These are phyloP conservation scores for Sindora glabra DNA, from an alignment of 306 rosid species.

Conservation along the genomic window DNA sequence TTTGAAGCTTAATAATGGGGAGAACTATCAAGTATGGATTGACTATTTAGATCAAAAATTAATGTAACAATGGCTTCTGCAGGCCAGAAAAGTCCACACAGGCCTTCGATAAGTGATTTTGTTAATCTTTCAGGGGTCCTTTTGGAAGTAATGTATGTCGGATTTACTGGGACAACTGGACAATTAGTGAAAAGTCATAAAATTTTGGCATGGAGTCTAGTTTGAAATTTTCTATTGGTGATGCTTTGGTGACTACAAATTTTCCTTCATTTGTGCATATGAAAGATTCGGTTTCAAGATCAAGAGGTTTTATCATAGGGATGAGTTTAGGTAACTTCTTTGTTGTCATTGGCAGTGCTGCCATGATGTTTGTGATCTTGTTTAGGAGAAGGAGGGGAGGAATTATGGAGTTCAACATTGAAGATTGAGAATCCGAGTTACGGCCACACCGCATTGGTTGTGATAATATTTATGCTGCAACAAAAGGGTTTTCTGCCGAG, in stretches of 20 bases:
- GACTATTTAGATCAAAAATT: constrained; percentile 27
- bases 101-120: constrained; percentile 36
- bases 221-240: constrained; percentile 38
- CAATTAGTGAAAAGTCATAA: constrained; percentile 40
- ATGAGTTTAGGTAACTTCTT: constrained; percentile 15
- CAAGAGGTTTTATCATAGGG: constrained; percentile 33
- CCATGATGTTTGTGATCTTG: constrained; percentile 2
- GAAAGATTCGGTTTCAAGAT: constrained; percentile 6
- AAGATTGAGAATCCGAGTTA: constrained; percentile 43
- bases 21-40: too few relatives aligned
- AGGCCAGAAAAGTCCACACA: constrained; percentile 24
- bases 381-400: constrained; percentile 14
- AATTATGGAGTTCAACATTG: constrained; percentile 10
- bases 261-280: constrained; percentile 51
- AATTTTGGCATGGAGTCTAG: constrained; percentile 50
- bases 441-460: constrained; percentile 51
- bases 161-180: constrained; percentile 43
- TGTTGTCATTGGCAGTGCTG: constrained; percentile 20
- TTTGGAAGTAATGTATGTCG: constrained; percentile 43
- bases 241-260: constrained; percentile 35
- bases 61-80: constrained; percentile 40
- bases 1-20: constrained; percentile 29
- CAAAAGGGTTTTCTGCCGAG: constrained; percentile 40
- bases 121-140: constrained; percentile 38
- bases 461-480: constrained; percentile 36